Percentiles rank a stretch among this genome's conserved stretches.
phyloP scores from a whole-genome alignment of 179 eudicot genomes.

The Patellifolia procumbens region DNA sequence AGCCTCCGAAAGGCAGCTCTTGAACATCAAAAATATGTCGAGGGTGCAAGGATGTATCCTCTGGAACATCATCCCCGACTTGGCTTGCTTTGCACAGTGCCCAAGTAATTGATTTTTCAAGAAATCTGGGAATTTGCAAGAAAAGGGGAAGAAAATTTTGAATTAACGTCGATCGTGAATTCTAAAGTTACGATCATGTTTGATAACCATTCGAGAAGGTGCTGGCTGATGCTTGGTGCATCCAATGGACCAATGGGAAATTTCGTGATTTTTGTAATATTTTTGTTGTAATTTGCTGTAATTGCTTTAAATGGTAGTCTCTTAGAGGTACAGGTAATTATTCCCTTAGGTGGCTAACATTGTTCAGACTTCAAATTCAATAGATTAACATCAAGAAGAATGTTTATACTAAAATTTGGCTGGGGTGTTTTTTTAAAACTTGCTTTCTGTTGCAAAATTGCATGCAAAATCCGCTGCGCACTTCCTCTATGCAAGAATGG shows the following conservation, averaged over 20 bases:
- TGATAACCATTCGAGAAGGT: neutral
- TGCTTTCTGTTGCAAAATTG: too few relatives aligned
- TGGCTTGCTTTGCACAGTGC: slow-evolving; percentile 69
- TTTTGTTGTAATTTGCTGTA: neutral
- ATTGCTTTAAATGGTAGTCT: neutral
- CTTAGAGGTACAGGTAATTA: neutral
- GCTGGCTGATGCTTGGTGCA: neutral
- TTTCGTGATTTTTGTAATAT: neutral
- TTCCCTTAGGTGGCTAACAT: neutral
- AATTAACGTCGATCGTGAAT: neutral
- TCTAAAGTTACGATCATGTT: neutral
- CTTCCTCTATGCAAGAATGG: too few relatives aligned
- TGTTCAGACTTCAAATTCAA: neutral
- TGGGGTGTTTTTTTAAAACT: too few relatives aligned
- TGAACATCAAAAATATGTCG: slow-evolving; percentile 69
- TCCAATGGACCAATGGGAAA: too few relatives aligned
- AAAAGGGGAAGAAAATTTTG: neutral
- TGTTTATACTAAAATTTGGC: too few relatives aligned
- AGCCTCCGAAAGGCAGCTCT: slow-evolving; percentile 60
- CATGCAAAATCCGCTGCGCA: too few relatives aligned
- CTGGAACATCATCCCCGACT: slow-evolving; percentile 81
- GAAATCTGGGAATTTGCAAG: neutral
- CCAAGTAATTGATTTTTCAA: slow-evolving; percentile 37
- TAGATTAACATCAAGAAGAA: neutral
- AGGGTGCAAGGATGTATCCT: slow-evolving; percentile 81